A percentile compares a stretch with the other conserved stretches of the same genome.
Conservation (phyloP, 2,329 filamentous ascomycete genomes). For the Keithomyces neogunnii region DNA sequence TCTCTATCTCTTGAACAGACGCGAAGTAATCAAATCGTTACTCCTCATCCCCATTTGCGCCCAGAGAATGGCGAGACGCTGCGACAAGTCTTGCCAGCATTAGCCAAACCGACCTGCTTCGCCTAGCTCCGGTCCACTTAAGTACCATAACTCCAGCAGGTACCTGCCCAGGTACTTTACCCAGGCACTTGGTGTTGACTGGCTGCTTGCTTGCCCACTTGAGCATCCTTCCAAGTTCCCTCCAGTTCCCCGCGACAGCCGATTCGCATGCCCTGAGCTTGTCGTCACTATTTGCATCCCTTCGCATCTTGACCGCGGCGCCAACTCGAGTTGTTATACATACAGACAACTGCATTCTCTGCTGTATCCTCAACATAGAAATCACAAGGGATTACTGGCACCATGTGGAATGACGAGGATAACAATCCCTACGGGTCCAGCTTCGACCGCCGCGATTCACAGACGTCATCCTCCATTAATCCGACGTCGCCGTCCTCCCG, state of each 20-base stretch:
- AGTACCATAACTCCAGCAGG: no score
- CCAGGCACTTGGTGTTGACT: not conserved
- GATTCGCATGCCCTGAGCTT: not conserved
- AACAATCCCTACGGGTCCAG: constrained; percentile 93
- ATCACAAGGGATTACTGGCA: constrained; percentile 7
- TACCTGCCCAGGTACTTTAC: no score
- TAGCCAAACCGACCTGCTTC: constrained; percentile 6
- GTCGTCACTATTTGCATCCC: not conserved
- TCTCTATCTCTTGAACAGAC: no score
- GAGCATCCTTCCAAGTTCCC: constrained; percentile 1
- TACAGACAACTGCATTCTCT: not conserved
- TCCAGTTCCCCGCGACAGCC: constrained; percentile 4
- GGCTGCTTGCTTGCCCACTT: not conserved
- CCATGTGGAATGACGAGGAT: constrained; percentile 97
- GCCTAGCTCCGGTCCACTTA: constrained; percentile 6
- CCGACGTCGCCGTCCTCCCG: constrained; percentile 52
- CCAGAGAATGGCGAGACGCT: constrained; percentile 15
- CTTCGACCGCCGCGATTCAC: constrained; percentile 80
- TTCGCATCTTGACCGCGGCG: constrained; percentile 1
- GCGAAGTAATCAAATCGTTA: not conserved
- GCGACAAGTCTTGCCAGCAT: constrained; percentile 8
- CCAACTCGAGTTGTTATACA: not conserved
- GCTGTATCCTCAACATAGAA: not conserved
- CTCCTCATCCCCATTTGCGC: not conserved
- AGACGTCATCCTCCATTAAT: constrained; percentile 58